Base-by-base conservation (phyloP, 176 grass and related monocot species). In the Ananas comosus region DNA sequence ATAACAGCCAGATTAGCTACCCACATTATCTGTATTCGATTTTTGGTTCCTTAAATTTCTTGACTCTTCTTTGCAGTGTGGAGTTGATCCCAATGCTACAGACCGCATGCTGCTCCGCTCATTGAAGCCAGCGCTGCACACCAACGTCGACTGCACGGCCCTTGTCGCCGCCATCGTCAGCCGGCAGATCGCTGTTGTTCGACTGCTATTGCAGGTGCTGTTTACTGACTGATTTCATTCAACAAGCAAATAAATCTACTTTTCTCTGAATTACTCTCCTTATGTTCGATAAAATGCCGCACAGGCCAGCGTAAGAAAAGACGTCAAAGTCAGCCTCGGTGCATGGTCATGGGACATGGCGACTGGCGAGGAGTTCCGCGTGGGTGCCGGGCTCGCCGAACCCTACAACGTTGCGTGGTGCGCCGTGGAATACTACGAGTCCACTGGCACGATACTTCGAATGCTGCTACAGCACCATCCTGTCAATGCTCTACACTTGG, bases 291-390 rank as follows among this genome's bases (percentile, higher is more conserved):
- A 42, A 42, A 16, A 57, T 57, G 14, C n/a, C 14, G n/a, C 13
- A 16, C 67, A 99, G 94, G 80, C 73, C 67, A 80, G 85, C 19
- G 85, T 93, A 24, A 87, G 69, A 76, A 88, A 72, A 75, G 94
- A 93, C 56, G 81, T 64, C 9, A 99, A 82, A 78, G 90, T 88
- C 51, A 76, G 94, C 53, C 71, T 99, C 0, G 94, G 94, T 0
- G 94, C 94, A 0, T 99, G 94, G 94, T 93, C 94, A 11, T 99
- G 94, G 94, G 94, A 99, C 82, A 66, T 72, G 18, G 64, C 72
- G 33, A 99, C 89, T 21, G 94, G 84, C 21, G 94, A 99, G 66
- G 94, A 99, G 70, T 70, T 99, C 47, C 94, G 94, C 27, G 94
- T 93, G 3, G 94, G 94, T 48, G 94, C 94, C 1, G 94, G 94